Base-by-base conservation (phyloP, 169 alveolate species). In the Cryptosporidium meleagridis region DNA sequence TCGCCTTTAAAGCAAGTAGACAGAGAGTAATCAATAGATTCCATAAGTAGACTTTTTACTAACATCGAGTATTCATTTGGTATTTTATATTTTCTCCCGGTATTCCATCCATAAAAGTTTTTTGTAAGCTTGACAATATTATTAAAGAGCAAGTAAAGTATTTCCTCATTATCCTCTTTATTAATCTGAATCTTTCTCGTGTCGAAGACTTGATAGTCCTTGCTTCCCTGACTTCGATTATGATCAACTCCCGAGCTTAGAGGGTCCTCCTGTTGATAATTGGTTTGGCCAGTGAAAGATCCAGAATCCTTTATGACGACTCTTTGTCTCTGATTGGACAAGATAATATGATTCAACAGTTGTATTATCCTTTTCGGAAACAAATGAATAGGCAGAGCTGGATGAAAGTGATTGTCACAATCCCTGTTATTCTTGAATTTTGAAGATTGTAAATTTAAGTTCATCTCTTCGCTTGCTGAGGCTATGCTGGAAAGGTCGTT, bases 141-240 rank as follows among this genome's bases (percentile, higher is more conserved):
- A 6, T 59, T 80, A 65, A 80, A 80, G 2, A 80, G 51, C 52
- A 80, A 65, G 33, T 80, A 80, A 9, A 80, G 51, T 5, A 80
- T 65, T 33, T 80, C 89, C 9, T 80, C 89, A 0, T 80, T 59
- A n/a, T 80, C 89, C n/a, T 80, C 89, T 33, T 44, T 80, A 33
- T 35, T 80, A 26, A 53, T 73, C 52, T 53, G 70, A 52, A 33
- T 73, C 29, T 53, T 33, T 41, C 35, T 73, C 3, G 55, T 37
- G 51, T 55, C 72, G 39, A 73, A 73, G 35, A 73, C 53, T 4
- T 16, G 68, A 26, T 73, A 33, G 10, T 73, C 86, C 26, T 55
- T 73, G 16, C 55, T 51, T 18, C 68, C 6, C 0, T 70, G n/a
- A 0, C 3, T 23, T 21, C 23, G 35, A 45, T 45, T 26, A 29